Evolutionary conservation across 2,329 filamentous ascomycete species (phyloP), one percentile per base, ranked within the genome.

Genomic region (Pyrenochaeta sp.): DNA sequence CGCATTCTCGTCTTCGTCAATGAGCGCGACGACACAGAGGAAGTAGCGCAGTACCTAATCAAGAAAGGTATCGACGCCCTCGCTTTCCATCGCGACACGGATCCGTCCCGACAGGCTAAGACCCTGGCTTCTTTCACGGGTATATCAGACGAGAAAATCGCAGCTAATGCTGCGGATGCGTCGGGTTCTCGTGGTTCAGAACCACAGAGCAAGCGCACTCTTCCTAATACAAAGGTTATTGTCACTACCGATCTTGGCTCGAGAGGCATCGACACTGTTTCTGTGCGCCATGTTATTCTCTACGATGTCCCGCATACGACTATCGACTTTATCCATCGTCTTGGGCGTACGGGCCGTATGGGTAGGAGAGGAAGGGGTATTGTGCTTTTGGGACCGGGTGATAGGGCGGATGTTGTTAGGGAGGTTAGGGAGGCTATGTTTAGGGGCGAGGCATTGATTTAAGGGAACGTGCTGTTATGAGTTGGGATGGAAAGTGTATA

Each of bases 291-390:
- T 66, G 95, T 99, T 51, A 90, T 99, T 53, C 81, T 99, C 27
- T 98, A 97, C 77, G 93, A 99, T 75, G 94, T 99, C n/a, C 95
- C 95, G 4, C 94, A 98, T 74, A 96, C 92, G 0, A 96, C 93
- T 0, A 96, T 99, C 59, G 96, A 99, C 78, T 99, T 99, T 72
- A 97, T 99, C 72, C 96, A 99, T 78, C 90, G 96, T 15, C 86
- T 98, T 4, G 95, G 95, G 15, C 86, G 95, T 56, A 92, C 95
- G 1, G 95, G 95, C 0, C 87, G 95, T 34, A 98, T 98, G 92
- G 93, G 93, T 2, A 86, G 93, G 61, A 86, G 95, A 75, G 95
- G 95, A 15, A 85, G 93, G 54, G 95, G 93, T 22, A 89, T 98
- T 64, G 93, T 98, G 28, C 81, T 99, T 36, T 91, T 97, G 1